phyloP scores from a whole-genome alignment of 1,284 basidiomycete species.

The Leccinum griseonigrum region DNA sequence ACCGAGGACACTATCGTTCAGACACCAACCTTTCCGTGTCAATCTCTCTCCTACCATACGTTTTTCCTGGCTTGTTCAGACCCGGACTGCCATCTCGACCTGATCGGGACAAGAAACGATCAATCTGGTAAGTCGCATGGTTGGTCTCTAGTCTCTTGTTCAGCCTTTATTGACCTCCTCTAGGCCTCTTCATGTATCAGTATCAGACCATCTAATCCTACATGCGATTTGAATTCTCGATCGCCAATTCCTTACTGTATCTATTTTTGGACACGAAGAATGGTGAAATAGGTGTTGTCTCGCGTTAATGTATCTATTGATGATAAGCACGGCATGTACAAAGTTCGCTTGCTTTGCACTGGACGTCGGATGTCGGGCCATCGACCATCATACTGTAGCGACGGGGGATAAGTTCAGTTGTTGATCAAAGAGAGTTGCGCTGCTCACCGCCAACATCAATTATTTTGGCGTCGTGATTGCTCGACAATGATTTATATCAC shows the following conservation, averaged over 20 bases:
- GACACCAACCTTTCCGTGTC: background rate
- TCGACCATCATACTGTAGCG: too few species aligned
- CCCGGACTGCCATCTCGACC: constrained; percentile 4
- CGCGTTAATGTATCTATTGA: background rate
- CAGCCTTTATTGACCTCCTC: background rate
- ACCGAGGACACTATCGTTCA: background rate
- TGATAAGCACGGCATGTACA: too few species aligned
- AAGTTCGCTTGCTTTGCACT: too few species aligned
- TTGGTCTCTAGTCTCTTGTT: background rate
- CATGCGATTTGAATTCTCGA: background rate
- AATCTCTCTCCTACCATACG: constrained; percentile 2
- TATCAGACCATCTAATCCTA: background rate
- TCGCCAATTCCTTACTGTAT: too few species aligned
- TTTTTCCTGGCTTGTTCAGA: constrained; percentile 1
- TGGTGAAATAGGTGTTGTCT: background rate
- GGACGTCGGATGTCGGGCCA: too few species aligned
- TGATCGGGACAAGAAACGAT: background rate
- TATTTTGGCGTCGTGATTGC: too few species aligned
- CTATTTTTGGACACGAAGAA: too few species aligned
- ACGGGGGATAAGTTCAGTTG: too few species aligned
- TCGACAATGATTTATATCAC: too few species aligned
- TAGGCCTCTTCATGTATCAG: background rate
- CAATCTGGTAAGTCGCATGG: background rate
- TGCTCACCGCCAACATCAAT: too few species aligned
- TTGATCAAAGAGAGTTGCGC: too few species aligned